Conservation (phyloP, 306 rosid species). For the Crotalaria pallida region DNA sequence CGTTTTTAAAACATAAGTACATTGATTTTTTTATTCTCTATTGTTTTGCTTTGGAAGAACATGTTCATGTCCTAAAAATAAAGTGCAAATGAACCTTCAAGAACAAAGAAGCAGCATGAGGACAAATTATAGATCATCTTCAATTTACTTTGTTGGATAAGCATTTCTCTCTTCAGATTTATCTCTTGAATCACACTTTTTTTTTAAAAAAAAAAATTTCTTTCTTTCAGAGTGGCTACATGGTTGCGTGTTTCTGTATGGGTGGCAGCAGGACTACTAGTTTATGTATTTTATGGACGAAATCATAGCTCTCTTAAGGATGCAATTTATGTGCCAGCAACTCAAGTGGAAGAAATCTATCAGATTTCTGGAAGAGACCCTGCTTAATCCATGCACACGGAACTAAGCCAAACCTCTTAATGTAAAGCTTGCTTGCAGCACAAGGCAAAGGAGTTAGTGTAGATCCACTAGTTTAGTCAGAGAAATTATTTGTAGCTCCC, state of each 20-base stretch:
- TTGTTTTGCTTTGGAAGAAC: background rate
- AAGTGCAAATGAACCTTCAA: background rate
- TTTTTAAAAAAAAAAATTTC: too few relatives aligned
- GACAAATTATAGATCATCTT: background rate
- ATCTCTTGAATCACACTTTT: constrained; percentile 12
- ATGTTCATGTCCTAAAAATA: background rate
- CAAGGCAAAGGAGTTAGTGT: constrained; percentile 1
- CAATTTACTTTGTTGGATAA: background rate
- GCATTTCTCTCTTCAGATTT: background rate
- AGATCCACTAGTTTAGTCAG: background rate
- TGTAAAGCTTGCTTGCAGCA: background rate
- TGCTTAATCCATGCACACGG: constrained; percentile 15
- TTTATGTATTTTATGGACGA: constrained; percentile 70
- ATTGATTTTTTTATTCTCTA: background rate
- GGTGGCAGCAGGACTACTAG: constrained; percentile 49
- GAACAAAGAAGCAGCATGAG: background rate
- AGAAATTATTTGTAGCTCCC: too few relatives aligned
- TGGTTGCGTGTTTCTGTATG: constrained; percentile 84
- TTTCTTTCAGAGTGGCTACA: constrained; percentile 47
- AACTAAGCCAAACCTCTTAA: background rate
- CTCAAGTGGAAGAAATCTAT: constrained; percentile 42
- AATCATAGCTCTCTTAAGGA: constrained; percentile 63
- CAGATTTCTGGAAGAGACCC: constrained; percentile 21
- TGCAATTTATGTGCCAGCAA: constrained; percentile 59
- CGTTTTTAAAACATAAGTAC: background rate